Evolutionary conservation across 257 asterid genomes (phyloP).

Genomic region (Forsythia suspensa): DNA sequence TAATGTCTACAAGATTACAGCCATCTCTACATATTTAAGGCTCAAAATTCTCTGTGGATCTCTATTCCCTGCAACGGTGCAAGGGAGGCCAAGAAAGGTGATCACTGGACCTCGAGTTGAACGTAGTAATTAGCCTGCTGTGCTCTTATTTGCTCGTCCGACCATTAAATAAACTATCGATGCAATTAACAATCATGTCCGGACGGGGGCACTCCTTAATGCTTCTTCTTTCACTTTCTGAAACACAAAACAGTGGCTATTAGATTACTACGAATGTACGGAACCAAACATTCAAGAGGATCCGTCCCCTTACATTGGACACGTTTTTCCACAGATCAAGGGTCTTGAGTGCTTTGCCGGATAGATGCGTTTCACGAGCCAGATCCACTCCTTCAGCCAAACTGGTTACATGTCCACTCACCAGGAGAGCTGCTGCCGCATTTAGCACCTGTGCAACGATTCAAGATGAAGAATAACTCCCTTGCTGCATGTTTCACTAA

Average conservation of each 20-base stretch:
- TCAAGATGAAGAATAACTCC: neutral
- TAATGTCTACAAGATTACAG: neutral
- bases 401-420: constrained; percentile 37
- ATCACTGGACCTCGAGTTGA: too few species aligned
- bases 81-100: neutral
- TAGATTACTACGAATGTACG: neutral
- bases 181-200: neutral
- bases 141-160: neutral
- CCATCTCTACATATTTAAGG: neutral
- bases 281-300: neutral
- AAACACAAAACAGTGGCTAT: constrained; percentile 11
- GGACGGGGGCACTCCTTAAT: neutral
- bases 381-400: constrained; percentile 47
- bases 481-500: too few species aligned
- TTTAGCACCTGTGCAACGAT: constrained; percentile 37
- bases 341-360: constrained; percentile 48
- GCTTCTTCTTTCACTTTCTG: constrained; percentile 15
- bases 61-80: neutral
- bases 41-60: neutral
- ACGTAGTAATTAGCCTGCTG: too few species aligned
- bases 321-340: constrained; percentile 42
- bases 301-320: constrained; percentile 31
- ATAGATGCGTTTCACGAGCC: constrained; percentile 47
- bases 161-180: neutral
- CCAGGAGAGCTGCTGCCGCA: constrained; percentile 54